Conservation (phyloP, 2,329 filamentous ascomycete species). For the Pseudogymnoascus sp. region DNA sequence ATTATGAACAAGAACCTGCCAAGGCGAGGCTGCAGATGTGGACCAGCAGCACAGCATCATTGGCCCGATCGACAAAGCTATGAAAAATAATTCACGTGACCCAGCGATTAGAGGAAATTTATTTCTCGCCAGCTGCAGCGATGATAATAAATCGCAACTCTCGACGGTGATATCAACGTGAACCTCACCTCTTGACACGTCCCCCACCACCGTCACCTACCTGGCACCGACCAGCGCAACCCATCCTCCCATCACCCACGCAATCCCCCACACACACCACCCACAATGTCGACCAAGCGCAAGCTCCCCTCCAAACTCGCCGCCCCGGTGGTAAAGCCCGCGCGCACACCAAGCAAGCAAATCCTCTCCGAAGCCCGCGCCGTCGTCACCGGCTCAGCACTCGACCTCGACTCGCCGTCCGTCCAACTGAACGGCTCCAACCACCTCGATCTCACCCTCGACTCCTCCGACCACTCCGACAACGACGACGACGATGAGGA, state of each 20-base stretch:
- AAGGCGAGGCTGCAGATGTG: not conserved
- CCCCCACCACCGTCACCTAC: not conserved
- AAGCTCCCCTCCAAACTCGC: conserved; percentile 52
- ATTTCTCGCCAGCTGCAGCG: not conserved
- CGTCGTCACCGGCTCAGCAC: conserved; percentile 37
- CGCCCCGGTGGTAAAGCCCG: conserved; percentile 44
- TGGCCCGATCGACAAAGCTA: not conserved
- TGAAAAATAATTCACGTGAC: conserved; percentile 7
- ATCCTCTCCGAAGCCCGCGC: conserved; percentile 53
- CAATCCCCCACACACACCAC: not conserved
- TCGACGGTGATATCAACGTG: not conserved
- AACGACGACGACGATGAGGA: conserved; percentile 38
- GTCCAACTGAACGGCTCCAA: conserved; percentile 31
- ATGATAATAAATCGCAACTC: conserved; percentile 8
- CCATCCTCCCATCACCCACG: not conserved
- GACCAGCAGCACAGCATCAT: not conserved
- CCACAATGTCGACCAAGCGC: conserved; percentile 42
- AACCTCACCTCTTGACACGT: not conserved
- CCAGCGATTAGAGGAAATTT: conserved; percentile 2
- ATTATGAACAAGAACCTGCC: not conserved
- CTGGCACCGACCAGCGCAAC: not conserved
- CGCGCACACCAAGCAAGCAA: conserved; percentile 45
- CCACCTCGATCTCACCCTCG: conserved; percentile 36
- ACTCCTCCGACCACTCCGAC: conserved; percentile 46
- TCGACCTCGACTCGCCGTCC: conserved; percentile 9